phyloP scores from a whole-genome alignment of 169 alveolate species.

The Cyclospora cayetanensis region DNA sequence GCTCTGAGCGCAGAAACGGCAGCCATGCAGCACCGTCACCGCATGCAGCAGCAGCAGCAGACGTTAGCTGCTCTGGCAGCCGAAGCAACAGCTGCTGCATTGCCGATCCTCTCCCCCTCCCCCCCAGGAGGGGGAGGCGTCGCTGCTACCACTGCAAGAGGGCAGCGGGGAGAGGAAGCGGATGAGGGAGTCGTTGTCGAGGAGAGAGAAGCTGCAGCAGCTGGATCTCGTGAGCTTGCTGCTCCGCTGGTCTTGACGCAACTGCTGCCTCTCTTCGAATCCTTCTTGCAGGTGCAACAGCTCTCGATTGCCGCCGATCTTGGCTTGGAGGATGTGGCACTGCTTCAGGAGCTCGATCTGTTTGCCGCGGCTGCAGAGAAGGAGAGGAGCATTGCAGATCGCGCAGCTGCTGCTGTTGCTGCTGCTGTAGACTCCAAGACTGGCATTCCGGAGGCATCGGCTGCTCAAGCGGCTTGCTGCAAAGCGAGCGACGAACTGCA shows the following conservation, averaged over 20 bases:
- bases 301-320: slow-evolving; percentile 49
- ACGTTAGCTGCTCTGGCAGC: background rate
- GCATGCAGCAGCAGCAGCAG: background rate
- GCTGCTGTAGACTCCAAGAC: background rate
- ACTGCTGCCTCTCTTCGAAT: slow-evolving; percentile 69
- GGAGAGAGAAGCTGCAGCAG: slow-evolving; percentile 1
- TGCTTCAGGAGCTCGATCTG: slow-evolving; percentile 10
- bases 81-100: background rate
- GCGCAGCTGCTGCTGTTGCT: slow-evolving; percentile 15
- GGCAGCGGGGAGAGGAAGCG: background rate
- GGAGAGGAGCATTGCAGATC: background rate
- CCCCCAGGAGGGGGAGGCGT: background rate
- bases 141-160: background rate
- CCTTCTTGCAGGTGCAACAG: slow-evolving; percentile 53
- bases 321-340: background rate
- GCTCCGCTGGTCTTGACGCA: slow-evolving; percentile 62
- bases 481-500: background rate
- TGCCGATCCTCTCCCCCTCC: background rate
- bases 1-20: background rate
- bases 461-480: slow-evolving; percentile 4
- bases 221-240: slow-evolving; percentile 11
- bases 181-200: background rate
- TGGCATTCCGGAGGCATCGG: background rate
- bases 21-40: background rate
- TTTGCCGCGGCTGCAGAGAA: background rate